phyloP scores from a whole-genome alignment of 495 filamentous ascomycete genomes.

The Aeminium ludgeri region DNA sequence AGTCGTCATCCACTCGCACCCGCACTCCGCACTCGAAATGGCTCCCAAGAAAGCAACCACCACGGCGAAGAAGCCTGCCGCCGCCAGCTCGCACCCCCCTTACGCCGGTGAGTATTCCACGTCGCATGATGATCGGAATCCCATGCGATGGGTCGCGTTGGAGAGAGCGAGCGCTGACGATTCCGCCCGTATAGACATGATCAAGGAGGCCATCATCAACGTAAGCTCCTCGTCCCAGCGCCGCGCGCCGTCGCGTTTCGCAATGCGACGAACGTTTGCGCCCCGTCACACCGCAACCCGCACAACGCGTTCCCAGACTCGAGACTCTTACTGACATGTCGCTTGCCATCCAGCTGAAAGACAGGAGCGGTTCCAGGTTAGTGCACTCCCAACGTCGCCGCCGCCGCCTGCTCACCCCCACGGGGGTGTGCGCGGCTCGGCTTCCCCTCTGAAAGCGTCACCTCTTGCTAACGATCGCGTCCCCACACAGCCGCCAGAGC shows the following conservation, averaged over 20 bases:
- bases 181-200: constrained; percentile 38
- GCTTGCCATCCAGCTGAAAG: constrained; percentile 38
- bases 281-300: constrained; percentile 2
- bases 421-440: constrained; percentile 9
- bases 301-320: constrained; percentile 1
- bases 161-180: constrained; percentile 25
- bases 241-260: constrained; percentile 22
- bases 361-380: constrained; percentile 48
- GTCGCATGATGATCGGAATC: no score
- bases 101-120: constrained; percentile 32
- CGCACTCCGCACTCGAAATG: constrained; percentile 32
- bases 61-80: constrained; percentile 29
- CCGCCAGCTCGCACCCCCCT: constrained; percentile 33
- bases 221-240: no score
- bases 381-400: constrained; percentile 21
- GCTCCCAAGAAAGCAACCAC: constrained; percentile 46
- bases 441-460: no score
- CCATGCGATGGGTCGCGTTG: no score
- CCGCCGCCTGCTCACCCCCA: constrained; percentile 3
- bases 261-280: no score
- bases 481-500: constrained; percentile 56
- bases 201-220: constrained; percentile 48
- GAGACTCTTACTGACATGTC: constrained; percentile 31
- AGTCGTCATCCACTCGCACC: neutral
- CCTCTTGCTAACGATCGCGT: constrained; percentile 24